These are phyloP conservation scores for Noccaea bulbosa DNA, from an alignment of 345 rosid species.

Conservation along the genomic window DNA sequence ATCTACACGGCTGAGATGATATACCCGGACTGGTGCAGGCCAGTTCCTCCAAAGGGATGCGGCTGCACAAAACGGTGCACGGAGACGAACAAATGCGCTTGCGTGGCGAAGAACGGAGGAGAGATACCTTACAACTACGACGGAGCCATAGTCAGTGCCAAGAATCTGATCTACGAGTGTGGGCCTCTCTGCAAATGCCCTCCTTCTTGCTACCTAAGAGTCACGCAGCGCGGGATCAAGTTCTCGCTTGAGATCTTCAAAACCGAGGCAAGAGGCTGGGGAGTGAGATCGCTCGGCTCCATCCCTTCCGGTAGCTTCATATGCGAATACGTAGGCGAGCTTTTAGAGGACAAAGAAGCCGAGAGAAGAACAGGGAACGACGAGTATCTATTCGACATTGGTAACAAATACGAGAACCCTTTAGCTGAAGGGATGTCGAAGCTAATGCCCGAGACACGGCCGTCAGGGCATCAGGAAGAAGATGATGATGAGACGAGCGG, in stretches of 20 bases:
- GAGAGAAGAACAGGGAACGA: constrained; percentile 73
- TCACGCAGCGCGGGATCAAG: constrained; percentile 71
- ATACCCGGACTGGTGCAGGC: constrained; percentile 61
- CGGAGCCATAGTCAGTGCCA: constrained; percentile 72
- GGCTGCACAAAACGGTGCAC: constrained; percentile 61
- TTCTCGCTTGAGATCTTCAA: constrained; percentile 82
- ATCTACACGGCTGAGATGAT: constrained; percentile 56
- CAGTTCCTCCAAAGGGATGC: constrained; percentile 58
- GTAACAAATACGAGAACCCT: constrained; percentile 54
- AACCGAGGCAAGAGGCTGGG: constrained; percentile 89
- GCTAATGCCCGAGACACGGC: constrained; percentile 51
- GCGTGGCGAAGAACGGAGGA: constrained; percentile 70
- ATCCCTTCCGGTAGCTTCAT: constrained; percentile 85
- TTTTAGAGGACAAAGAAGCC: constrained; percentile 81
- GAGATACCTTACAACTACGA: constrained; percentile 78
- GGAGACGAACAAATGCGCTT: constrained; percentile 55
- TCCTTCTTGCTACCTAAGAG: constrained; percentile 74
- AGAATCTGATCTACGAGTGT: constrained; percentile 75
- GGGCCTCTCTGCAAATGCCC: constrained; percentile 84
- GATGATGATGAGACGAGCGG: constrained; percentile 42
- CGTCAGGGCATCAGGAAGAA: constrained; percentile 11
- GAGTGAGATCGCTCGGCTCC: constrained; percentile 77
- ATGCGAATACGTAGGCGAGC: constrained; percentile 87
- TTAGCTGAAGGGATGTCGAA: constrained; percentile 58
- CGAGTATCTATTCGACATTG: constrained; percentile 88